Conservation (phyloP, 352 stramenopile species). For the Phytophthora foliorum region DNA sequence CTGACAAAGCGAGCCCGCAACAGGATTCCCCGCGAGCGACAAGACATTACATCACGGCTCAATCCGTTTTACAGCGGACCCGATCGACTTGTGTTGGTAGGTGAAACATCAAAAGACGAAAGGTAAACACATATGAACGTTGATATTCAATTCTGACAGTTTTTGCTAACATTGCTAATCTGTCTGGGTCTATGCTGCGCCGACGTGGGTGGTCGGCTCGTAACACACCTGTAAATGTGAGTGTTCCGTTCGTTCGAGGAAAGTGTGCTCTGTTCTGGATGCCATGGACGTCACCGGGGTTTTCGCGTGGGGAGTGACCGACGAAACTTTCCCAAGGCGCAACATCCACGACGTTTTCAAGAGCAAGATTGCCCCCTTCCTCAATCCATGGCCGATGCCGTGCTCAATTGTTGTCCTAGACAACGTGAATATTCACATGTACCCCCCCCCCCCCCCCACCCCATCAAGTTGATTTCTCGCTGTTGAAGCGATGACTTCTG, state of each 20-base stretch:
- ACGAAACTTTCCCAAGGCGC: constrained; percentile 21
- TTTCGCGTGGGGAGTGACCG: constrained; percentile 14
- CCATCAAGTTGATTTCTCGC: constrained; percentile 21
- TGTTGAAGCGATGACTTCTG: constrained; percentile 24
- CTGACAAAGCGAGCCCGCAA: constrained; percentile 26
- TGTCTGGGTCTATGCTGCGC: constrained; percentile 1
- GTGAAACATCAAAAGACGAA: constrained; percentile 11
- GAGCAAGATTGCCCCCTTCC: constrained; percentile 12
- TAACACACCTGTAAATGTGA: constrained; percentile 19
- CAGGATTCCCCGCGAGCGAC: not conserved
- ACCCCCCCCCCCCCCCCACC: no score
- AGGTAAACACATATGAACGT: not conserved
- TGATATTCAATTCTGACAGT: not conserved
- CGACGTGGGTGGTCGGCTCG: constrained; percentile 28
- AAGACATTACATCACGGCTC: no score
- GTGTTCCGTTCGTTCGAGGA: constrained; percentile 14
- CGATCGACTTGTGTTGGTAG: constrained; percentile 13
- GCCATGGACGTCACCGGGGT: constrained; percentile 27
- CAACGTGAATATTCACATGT: constrained; percentile 40
- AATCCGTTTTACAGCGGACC: constrained; percentile 32
- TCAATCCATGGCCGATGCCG: constrained; percentile 36
- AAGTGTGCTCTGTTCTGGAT: constrained; percentile 16
- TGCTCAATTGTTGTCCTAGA: constrained; percentile 36
- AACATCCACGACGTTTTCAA: constrained; percentile 32
- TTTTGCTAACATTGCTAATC: not conserved